Evolutionary conservation across 148 eudicot species (phyloP), one percentile per base, ranked within the genome.

Genomic region (Chenopodium quinoa): DNA sequence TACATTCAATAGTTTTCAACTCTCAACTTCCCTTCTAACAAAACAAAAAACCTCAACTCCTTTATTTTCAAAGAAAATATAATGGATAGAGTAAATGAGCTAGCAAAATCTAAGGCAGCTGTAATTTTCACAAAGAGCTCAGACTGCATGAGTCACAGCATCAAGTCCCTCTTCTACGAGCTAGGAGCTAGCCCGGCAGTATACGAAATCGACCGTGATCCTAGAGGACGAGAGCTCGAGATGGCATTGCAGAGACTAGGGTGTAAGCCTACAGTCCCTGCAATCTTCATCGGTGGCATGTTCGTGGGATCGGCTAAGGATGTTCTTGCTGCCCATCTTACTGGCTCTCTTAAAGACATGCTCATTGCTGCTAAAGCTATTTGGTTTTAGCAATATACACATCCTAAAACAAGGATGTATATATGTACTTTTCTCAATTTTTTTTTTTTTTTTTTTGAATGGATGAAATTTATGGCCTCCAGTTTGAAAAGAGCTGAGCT

Each of bases 111-210:
- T 0, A 82, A 82, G 80, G 88, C 88, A 22, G 80, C 81, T 0
- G 85, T 85, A 37, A 85, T 85, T 20, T 85, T 85, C 44, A 44
- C 83, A 16, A 85, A 85, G 85, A 85, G 88, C 25, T 62, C 85
- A 12, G 84, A 84, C 50, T 85, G 88, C 46, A 85, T 85, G 88
- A 40, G 78, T 56, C 88, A 85, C 72, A 85, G 88, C 85, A 82
- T 85, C 78, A 75, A 34, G 22, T 76, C 85, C 19, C 65, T 85
- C 63, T 82, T 85, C 81, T 73, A 85, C 40, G 85, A 85, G 17
- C 79, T 82, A 4, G 88, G 88, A 16, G 88, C 88, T 0, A 85
- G 62, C 81, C 88, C 88, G 0, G 78, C 88, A 0, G 81, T 85
- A 2, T 76, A 85, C 29, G 88, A 85, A 64, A 85, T 85, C 5